Conservation (phyloP, 306 rosid genomes). For the Vigna hirtella region DNA sequence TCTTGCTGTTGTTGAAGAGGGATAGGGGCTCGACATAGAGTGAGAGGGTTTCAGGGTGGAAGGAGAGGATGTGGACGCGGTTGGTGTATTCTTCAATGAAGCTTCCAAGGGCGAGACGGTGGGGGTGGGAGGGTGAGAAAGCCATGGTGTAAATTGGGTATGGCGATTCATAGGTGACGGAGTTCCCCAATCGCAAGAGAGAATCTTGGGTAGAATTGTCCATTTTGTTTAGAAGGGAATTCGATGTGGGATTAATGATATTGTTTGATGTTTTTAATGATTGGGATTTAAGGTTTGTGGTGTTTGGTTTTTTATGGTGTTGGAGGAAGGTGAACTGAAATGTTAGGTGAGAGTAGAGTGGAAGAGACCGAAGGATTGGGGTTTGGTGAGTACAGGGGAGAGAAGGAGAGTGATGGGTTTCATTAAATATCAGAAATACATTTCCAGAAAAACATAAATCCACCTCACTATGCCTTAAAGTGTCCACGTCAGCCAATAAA, state of each 20-base stretch:
- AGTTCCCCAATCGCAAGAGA: constrained; percentile 62
- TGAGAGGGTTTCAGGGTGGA: constrained; percentile 73
- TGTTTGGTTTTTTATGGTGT: too few species aligned
- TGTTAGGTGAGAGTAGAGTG: constrained; percentile 7
- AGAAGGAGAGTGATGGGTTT: too few species aligned
- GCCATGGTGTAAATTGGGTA: constrained; percentile 83
- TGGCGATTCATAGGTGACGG: constrained; percentile 76
- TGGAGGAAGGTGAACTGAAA: not conserved
- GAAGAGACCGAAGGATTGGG: too few species aligned
- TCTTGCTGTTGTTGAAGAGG: constrained; percentile 82
- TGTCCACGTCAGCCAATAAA: too few species aligned
- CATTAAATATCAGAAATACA: too few species aligned
- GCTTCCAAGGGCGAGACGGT: constrained; percentile 82
- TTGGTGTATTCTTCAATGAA: constrained; percentile 84
- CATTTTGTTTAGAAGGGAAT: constrained; percentile 43
- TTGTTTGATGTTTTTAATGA: too few species aligned
- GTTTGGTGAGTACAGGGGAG: too few species aligned
- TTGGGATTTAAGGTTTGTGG: too few species aligned
- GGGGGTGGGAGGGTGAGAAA: constrained; percentile 41
- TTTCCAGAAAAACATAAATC: too few species aligned
- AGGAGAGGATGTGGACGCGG: constrained; percentile 80
- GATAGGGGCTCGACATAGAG: constrained; percentile 68
- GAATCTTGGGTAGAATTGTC: constrained; percentile 77
- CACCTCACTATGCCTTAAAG: too few species aligned
- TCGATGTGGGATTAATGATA: too few species aligned